Conservation (phyloP, 1,139 yeast species). For the Suhomyces taliae region DNA sequence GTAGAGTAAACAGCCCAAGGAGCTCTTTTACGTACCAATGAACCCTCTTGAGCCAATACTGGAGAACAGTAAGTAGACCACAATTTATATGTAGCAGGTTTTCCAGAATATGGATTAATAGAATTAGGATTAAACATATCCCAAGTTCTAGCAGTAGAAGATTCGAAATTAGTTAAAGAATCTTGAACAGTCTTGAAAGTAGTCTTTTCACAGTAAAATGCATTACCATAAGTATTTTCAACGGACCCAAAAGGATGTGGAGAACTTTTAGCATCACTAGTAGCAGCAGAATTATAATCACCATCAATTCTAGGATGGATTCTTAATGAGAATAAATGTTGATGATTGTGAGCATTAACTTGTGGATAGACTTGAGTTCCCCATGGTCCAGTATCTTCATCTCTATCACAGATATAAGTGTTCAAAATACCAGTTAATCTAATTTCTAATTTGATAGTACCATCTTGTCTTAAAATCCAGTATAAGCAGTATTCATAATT, state of each 20-base stretch:
- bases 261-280: conserved; percentile 62
- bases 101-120: conserved; percentile 66
- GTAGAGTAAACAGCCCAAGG: conserved; percentile 73
- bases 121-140: conserved; percentile 72
- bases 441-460: conserved; percentile 74
- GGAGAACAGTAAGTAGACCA: conserved; percentile 78
- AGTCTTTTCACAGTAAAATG: conserved; percentile 62
- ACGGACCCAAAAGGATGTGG: conserved; percentile 61
- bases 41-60: conserved; percentile 70
- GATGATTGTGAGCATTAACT: conserved; percentile 83
- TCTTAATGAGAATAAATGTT: conserved; percentile 79
- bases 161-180: conserved; percentile 62
- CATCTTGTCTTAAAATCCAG: conserved; percentile 83
- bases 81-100: conserved; percentile 74
- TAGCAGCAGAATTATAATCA: conserved; percentile 71
- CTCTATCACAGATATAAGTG: conserved; percentile 63
- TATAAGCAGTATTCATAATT: conserved; percentile 83
- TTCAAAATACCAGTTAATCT: conserved; percentile 80
- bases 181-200: conserved; percentile 67
- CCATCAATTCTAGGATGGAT: conserved; percentile 82
- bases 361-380: conserved; percentile 80
- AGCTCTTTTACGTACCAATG: conserved; percentile 76
- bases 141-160: conserved; percentile 71
- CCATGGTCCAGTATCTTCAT: conserved; percentile 69
- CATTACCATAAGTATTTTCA: conserved; percentile 76